phyloP scores from a whole-genome alignment of 768 basidiomycete species.

The Pholiota conissans region DNA sequence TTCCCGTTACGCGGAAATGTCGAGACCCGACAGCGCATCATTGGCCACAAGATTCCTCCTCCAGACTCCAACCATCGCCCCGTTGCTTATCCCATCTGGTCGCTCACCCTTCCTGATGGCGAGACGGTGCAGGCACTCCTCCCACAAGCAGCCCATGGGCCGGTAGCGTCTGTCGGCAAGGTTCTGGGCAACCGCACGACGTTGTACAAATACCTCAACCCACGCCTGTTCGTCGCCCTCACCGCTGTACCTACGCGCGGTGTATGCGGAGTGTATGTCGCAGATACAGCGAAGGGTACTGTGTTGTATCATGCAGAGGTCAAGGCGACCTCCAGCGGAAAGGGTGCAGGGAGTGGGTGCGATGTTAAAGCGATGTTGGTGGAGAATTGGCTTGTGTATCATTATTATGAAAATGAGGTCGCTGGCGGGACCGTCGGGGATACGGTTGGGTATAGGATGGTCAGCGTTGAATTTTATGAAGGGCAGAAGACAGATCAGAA shows the following conservation, averaged over 20 bases:
- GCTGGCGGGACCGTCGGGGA: slow-evolving; percentile 38
- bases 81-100: slow-evolving; percentile 38
- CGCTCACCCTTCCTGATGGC: slow-evolving; percentile 47
- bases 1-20: slow-evolving; percentile 54
- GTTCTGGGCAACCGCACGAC: slow-evolving; percentile 87
- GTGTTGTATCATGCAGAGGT: slow-evolving; percentile 68
- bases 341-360: slow-evolving; percentile 37
- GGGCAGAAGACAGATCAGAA: slow-evolving; percentile 67
- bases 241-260: slow-evolving; percentile 38
- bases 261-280: slow-evolving; percentile 66
- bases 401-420: slow-evolving; percentile 70
- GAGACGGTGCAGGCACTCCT: slow-evolving; percentile 61
- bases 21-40: slow-evolving; percentile 43
- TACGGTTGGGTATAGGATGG: slow-evolving; percentile 70
- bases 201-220: slow-evolving; percentile 93
- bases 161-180: slow-evolving; percentile 77
- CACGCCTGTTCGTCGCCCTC: slow-evolving; percentile 67
- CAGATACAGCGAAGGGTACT: slow-evolving; percentile 81
- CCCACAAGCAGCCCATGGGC: slow-evolving; percentile 42
- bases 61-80: slow-evolving; percentile 36
- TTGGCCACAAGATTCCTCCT: slow-evolving; percentile 55
- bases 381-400: slow-evolving; percentile 94
- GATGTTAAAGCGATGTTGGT: slow-evolving; percentile 67
- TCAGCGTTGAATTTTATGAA: slow-evolving; percentile 90
- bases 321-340: slow-evolving; percentile 26